These are phyloP conservation scores for Trametes villosa DNA, from an alignment of 768 basidiomycete genomes.

Conservation along the genomic window DNA sequence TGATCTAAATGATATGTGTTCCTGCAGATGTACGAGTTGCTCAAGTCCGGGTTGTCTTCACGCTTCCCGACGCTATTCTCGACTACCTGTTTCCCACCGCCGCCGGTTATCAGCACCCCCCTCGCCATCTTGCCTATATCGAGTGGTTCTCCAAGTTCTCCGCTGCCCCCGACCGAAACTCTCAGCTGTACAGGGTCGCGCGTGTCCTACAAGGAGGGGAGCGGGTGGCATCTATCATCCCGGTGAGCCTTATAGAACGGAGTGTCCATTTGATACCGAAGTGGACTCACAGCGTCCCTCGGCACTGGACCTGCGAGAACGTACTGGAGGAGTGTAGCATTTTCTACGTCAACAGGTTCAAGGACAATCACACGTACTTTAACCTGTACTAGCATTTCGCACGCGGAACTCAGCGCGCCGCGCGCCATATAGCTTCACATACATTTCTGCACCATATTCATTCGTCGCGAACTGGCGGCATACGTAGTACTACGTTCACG, in stretches of 20 bases:
- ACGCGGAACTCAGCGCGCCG: too few relatives aligned
- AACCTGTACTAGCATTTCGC: conserved; percentile 9
- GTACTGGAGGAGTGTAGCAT: conserved; percentile 34
- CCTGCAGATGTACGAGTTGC: conserved; percentile 32
- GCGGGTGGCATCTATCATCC: conserved; percentile 29
- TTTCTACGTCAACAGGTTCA: conserved; percentile 39
- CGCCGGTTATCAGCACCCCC: background rate
- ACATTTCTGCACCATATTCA: too few relatives aligned
- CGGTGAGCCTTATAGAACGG: conserved; percentile 24
- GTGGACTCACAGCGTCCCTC: conserved; percentile 36
- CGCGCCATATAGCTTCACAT: too few relatives aligned
- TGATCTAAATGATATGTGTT: too few relatives aligned
- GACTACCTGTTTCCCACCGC: background rate
- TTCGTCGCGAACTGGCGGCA: too few relatives aligned
- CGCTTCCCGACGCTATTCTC: conserved; percentile 10
- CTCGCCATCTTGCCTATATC: conserved; percentile 33
- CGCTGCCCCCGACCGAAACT: conserved; percentile 22
- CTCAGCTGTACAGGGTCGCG: conserved; percentile 32
- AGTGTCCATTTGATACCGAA: conserved; percentile 40
- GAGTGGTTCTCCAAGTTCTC: conserved; percentile 36
- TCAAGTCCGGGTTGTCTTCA: conserved; percentile 32
- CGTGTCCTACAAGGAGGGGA: conserved; percentile 5
- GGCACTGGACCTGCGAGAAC: conserved; percentile 36
- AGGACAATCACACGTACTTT: conserved; percentile 34
- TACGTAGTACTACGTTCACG: too few relatives aligned